These are phyloP conservation scores for Termitomyces sp. DNA, from an alignment of 1,284 basidiomycete species.

Conservation along the genomic window DNA sequence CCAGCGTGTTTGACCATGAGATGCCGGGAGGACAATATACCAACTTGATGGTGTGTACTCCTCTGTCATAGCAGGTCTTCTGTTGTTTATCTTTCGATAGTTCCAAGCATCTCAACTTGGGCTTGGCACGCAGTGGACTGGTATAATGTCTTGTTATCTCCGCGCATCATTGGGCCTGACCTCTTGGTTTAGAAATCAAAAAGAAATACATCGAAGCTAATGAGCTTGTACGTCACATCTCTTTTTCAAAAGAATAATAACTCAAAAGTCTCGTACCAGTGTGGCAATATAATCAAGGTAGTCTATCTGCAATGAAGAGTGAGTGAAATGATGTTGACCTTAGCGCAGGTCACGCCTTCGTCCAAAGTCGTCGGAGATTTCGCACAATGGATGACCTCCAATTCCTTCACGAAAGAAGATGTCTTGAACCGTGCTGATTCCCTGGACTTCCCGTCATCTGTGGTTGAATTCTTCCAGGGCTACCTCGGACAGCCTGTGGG, in stretches of 20 bases:
- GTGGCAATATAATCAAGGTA: conserved; percentile 96
- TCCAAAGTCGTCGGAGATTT: conserved; percentile 99
- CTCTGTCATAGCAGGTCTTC: conserved; percentile 10
- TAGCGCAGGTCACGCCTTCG: conserved; percentile 82
- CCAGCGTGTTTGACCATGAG: conserved; percentile 98
- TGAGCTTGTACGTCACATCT: conserved; percentile 59
- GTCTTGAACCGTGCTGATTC: conserved; percentile 83
- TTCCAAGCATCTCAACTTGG: conserved; percentile 99
- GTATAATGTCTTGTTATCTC: conserved; percentile 31
- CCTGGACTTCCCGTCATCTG: conserved; percentile 96
- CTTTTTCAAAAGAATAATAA: conserved; percentile 4
- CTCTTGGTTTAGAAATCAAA: conserved; percentile 75
- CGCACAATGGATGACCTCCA: conserved; percentile 98
- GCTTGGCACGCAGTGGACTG: conserved; percentile 94
- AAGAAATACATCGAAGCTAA: conserved; percentile 98
- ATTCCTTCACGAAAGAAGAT: conserved; percentile 83
- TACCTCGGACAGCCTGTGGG: conserved; percentile 96
- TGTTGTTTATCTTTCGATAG: conserved; percentile 35
- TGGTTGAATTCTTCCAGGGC: conserved; percentile 97
- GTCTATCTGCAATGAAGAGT: not conserved
- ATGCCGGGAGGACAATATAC: conserved; percentile 99
- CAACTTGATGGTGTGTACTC: conserved; percentile 74
- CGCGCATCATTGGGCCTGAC: conserved; percentile 13
- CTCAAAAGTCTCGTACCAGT: conserved; percentile 42
- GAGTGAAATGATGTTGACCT: not conserved